Conservation (phyloP, 768 basidiomycete species). For the Boletus patriciae region DNA sequence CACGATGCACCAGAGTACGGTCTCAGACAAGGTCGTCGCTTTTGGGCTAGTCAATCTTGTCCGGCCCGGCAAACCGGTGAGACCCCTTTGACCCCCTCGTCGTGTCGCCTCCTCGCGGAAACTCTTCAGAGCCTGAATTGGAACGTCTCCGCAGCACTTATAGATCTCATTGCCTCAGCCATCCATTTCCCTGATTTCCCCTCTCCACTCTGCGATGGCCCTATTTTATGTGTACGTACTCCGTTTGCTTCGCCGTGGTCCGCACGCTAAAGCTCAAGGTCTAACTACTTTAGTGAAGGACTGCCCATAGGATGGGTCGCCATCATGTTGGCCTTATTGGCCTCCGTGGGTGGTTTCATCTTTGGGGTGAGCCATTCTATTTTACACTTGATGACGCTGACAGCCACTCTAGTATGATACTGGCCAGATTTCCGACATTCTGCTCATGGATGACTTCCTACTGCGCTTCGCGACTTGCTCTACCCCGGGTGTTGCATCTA, state of each 20-base stretch:
- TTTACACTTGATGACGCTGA: neutral
- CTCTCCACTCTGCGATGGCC: conserved; percentile 5
- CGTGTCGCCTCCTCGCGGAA: neutral
- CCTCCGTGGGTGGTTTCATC: conserved; percentile 71
- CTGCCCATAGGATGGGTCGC: conserved; percentile 62
- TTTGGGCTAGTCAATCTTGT: too few species aligned
- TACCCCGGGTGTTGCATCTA: conserved; percentile 37
- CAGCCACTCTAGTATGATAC: conserved; percentile 54
- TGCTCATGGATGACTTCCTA: conserved; percentile 65
- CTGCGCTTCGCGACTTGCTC: conserved; percentile 59
- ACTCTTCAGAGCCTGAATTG: neutral
- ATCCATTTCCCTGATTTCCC: too few species aligned
- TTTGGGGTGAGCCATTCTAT: conserved; percentile 39
- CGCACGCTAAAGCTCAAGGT: neutral
- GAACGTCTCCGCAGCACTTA: neutral
- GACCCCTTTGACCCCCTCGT: neutral
- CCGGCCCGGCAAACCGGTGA: neutral
- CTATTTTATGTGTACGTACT: conserved; percentile 19
- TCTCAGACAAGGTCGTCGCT: too few species aligned
- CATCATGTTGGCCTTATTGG: conserved; percentile 64
- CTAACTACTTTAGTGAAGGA: conserved; percentile 42
- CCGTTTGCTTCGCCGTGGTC: neutral
- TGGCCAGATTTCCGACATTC: conserved; percentile 59
- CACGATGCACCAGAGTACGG: too few species aligned
- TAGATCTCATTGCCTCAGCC: neutral